These are phyloP conservation scores for Blastocystis sp. DNA, from an alignment of 352 stramenopile genomes.

Conservation along the genomic window DNA sequence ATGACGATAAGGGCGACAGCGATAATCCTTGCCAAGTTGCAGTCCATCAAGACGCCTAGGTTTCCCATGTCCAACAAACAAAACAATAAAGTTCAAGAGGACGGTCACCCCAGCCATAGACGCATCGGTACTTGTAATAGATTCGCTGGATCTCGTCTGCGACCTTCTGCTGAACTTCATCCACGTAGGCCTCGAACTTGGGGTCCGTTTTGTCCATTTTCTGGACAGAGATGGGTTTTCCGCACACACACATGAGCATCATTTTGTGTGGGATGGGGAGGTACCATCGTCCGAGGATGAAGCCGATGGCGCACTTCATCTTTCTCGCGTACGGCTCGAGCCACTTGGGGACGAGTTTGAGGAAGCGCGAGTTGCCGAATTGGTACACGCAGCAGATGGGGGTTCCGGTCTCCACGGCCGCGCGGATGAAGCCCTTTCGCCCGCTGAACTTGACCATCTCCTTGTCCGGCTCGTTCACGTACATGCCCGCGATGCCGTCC, in stretches of 20 bases:
- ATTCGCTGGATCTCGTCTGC: constrained; percentile 49
- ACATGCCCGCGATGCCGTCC: constrained; percentile 53
- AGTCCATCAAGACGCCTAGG: background rate
- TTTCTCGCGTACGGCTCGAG: constrained; percentile 8
- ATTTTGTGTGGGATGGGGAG: background rate
- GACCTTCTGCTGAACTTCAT: constrained; percentile 48
- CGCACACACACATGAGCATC: constrained; percentile 9
- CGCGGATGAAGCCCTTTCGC: constrained; percentile 36
- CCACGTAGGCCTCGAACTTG: constrained; percentile 8
- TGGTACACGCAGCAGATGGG: constrained; percentile 16
- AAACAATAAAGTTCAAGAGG: constrained; percentile 36
- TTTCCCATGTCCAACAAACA: background rate
- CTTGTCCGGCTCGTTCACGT: constrained; percentile 43
- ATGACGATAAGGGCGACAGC: background rate
- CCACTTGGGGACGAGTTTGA: constrained; percentile 22
- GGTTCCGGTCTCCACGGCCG: constrained; percentile 28
- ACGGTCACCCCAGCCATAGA: constrained; percentile 42
- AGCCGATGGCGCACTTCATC: background rate
- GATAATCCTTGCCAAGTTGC: background rate
- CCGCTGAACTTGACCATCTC: constrained; percentile 53
- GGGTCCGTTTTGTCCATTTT: constrained; percentile 4
- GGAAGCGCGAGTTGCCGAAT: constrained; percentile 19
- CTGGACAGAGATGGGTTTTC: background rate
- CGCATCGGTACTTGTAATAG: constrained; percentile 56
- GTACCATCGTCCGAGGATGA: constrained; percentile 9